Evolutionary conservation across 2,329 filamentous ascomycete genomes (phyloP), one percentile per base, ranked within the genome.

Genomic region (Fusarium buxicola): DNA sequence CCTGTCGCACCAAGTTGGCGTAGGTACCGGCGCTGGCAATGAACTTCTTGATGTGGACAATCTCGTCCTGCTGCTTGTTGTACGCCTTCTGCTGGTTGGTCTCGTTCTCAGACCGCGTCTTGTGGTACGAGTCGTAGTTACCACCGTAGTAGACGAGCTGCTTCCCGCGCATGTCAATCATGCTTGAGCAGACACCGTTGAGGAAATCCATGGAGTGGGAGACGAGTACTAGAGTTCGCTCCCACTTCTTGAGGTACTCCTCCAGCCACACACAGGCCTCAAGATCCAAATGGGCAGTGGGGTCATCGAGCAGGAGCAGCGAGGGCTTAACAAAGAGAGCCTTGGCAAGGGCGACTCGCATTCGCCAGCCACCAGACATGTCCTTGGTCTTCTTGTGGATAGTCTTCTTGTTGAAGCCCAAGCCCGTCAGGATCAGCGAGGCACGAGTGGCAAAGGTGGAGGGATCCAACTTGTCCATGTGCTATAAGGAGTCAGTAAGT

Each of bases 311-410:
- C 68, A 99, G 86, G 46, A 99, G 88, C 55, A 99, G 86, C 15
- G 93, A 95, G 31, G 96, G 95, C 86, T 96, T 96, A 81, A 99
- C 94, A 84, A 99, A 99, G 49, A 99, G 89, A 55, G 95, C 95
- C 85, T 98, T 97, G 76, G 86, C 95, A 60, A 99, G 89, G 55
- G 95, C 95, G 58, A 99, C 95, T 86, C 96, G 92, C 95, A 99
- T 99, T 85, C 94, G 89, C 95, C 95, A 99, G 72, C 95, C 95
- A 92, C 95, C 95, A 68, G 95, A 99, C 96, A 99, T 99, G 79
- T 99, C 96, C 87, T 98, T 99, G 73, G 96, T 99, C 89, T 96
- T 97, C 88, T 99, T 99, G 80, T 96, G 84, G 76, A 99, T 98
- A 54, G 96, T 99, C 71, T 81, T 82, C 85, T 98, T 98, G 89